A percentile compares a stretch with the other conserved stretches of the same genome.
phyloP scores from a whole-genome alignment of 2,329 filamentous ascomycete genomes.

The Colletotrichum acutatum region DNA sequence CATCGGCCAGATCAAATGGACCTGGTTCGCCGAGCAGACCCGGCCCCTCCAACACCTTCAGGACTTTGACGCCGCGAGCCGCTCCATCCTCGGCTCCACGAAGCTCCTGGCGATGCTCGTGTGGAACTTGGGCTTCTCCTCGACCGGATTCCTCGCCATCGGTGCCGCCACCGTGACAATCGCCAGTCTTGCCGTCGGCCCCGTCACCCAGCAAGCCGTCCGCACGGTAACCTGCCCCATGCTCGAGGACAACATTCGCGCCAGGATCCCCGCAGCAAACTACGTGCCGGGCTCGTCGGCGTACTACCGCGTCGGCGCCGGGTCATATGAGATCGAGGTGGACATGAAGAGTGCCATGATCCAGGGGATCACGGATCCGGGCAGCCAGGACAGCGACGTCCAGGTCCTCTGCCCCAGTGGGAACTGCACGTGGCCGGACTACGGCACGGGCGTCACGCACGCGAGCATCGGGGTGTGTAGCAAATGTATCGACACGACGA shows the following conservation, averaged over 20 bases:
- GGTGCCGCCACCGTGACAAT: constrained; percentile 40
- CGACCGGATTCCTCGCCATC: constrained; percentile 34
- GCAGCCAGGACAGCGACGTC: constrained; percentile 37
- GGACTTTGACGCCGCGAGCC: constrained; percentile 45
- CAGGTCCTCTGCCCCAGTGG: constrained; percentile 12
- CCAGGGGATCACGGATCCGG: constrained; percentile 42
- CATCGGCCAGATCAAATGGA: constrained; percentile 47
- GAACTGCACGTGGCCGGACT: constrained; percentile 28
- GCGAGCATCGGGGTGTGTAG: constrained; percentile 29
- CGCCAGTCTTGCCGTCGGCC: constrained; percentile 42
- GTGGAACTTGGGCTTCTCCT: constrained; percentile 23
- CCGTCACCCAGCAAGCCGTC: constrained; percentile 46
- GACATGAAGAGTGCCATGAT: constrained; percentile 47
- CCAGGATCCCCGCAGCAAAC: constrained; percentile 12
- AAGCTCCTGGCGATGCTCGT: constrained; percentile 36
- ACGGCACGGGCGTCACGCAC: constrained; percentile 25
- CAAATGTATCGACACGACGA: constrained; percentile 23
- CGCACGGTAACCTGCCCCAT: constrained; percentile 34
- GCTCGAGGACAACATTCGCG: background rate
- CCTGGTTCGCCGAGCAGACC: constrained; percentile 42
- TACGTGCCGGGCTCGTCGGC: constrained; percentile 35
- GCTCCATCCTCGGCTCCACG: constrained; percentile 42
- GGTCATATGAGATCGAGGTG: constrained; percentile 39
- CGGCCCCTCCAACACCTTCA: constrained; percentile 43
- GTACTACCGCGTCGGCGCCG: constrained; percentile 38